These are phyloP conservation scores for Alternaria hordeiaustralica DNA, from an alignment of 2,329 filamentous ascomycete genomes.

Conservation along the genomic window DNA sequence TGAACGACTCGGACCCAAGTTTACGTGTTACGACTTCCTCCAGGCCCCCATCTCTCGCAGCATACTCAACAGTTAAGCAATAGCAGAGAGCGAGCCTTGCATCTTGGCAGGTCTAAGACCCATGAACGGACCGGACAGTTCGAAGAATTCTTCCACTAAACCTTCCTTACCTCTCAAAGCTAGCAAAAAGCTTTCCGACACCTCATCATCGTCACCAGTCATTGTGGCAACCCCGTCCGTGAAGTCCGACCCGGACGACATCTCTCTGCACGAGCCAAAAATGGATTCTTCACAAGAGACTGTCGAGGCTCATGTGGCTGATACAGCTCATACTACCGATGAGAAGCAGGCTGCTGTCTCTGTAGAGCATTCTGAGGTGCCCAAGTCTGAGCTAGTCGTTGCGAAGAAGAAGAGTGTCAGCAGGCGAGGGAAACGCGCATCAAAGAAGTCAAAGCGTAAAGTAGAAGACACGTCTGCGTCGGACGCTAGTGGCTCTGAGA, in stretches of 20 bases:
- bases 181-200: constrained; percentile 26
- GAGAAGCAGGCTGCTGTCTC: constrained; percentile 7
- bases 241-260: constrained; percentile 25
- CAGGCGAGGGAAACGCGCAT: constrained; percentile 19
- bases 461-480: constrained; percentile 27
- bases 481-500: constrained; percentile 28
- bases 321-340: not conserved
- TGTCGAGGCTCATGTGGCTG: constrained; percentile 9
- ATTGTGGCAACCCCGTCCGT: constrained; percentile 33
- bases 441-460: constrained; percentile 29
- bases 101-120: not conserved
- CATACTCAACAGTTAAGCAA: not conserved
- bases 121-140: constrained; percentile 30
- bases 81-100: not conserved
- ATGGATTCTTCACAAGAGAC: constrained; percentile 25
- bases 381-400: constrained; percentile 7
- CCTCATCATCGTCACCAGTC: constrained; percentile 31
- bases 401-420: constrained; percentile 13
- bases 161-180: constrained; percentile 10
- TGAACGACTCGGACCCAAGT: not conserved
- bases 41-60: not conserved
- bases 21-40: not conserved
- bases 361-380: constrained; percentile 11
- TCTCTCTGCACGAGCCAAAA: constrained; percentile 16
- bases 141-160: constrained; percentile 12